These are phyloP conservation scores for Flaveria brownii DNA, from an alignment of 129 eudicot species.

Conservation along the genomic window DNA sequence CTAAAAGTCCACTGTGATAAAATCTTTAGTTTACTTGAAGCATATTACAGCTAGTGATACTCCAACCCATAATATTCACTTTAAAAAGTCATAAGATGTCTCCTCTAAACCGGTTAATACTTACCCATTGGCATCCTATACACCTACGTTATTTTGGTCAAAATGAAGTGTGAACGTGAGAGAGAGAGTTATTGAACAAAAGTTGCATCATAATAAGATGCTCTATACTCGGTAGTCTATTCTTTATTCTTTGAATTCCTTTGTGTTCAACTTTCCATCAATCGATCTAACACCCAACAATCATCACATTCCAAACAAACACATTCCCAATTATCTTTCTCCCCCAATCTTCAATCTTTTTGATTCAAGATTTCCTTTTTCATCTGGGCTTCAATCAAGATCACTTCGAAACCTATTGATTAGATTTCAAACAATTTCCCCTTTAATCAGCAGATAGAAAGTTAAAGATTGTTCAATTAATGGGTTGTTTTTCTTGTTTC, in stretches of 20 bases:
- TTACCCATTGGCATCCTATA: too few relatives aligned
- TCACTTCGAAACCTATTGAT: slow-evolving; percentile 10
- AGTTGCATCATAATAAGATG: slow-evolving; percentile 29
- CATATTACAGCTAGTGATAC: too few relatives aligned
- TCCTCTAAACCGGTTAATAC: too few relatives aligned
- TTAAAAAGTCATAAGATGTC: too few relatives aligned
- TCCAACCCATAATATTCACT: too few relatives aligned
- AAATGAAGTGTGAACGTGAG: slow-evolving; percentile 33
- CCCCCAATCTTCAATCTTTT: background rate
- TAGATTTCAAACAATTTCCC: background rate
- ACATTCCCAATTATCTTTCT: background rate
- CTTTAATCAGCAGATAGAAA: too few relatives aligned
- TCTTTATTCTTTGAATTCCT: slow-evolving; percentile 4
- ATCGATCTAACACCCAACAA: slow-evolving; percentile 15
- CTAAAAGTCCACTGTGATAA: too few relatives aligned
- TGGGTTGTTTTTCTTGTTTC: slow-evolving; percentile 97
- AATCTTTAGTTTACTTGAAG: too few relatives aligned
- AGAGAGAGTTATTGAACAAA: slow-evolving; percentile 15
- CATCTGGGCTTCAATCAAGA: slow-evolving; percentile 27
- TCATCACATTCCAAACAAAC: background rate
- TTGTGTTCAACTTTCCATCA: slow-evolving; percentile 9
- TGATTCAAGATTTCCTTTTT: background rate
- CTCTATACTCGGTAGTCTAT: slow-evolving; percentile 10
- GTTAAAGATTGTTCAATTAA: slow-evolving; percentile 9
- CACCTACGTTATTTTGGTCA: slow-evolving; percentile 33